Evolutionary conservation across 306 rosid genomes (phyloP).

Genomic region (Urtica urens): DNA sequence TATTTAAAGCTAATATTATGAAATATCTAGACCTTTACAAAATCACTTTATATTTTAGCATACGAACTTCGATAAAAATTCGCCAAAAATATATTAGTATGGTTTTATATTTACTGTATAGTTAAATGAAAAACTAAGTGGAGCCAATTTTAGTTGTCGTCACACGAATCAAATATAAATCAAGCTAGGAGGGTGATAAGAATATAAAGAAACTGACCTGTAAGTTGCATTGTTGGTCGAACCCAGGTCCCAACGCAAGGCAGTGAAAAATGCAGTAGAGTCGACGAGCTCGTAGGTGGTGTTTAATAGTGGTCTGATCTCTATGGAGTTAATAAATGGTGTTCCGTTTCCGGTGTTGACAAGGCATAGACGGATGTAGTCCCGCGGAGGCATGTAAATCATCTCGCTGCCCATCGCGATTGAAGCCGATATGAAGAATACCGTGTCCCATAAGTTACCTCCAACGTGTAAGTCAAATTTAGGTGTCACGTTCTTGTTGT

Average conservation of each 20-base stretch:
- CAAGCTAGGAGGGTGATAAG: too few relatives aligned
- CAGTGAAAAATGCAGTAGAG: background rate
- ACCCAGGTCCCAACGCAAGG: background rate
- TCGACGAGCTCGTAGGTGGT: background rate
- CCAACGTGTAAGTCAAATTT: slow-evolving; percentile 39
- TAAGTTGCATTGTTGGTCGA: background rate
- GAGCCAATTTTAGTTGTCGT: too few relatives aligned
- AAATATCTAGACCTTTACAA: too few relatives aligned
- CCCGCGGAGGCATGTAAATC: slow-evolving; percentile 3
- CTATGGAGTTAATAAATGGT: slow-evolving; percentile 7
- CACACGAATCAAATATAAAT: too few relatives aligned
- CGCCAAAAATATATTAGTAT: too few relatives aligned
- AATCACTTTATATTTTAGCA: too few relatives aligned
- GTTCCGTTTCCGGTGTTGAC: background rate
- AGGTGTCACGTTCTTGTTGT: slow-evolving; percentile 16
- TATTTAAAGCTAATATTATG: too few relatives aligned
- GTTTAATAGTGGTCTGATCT: background rate
- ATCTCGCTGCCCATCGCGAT: slow-evolving; percentile 14
- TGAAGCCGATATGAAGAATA: background rate
- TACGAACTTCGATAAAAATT: too few relatives aligned
- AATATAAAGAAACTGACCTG: too few relatives aligned
- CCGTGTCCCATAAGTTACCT: slow-evolving; percentile 22
- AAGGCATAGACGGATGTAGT: slow-evolving; percentile 6
- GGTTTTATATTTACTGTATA: too few relatives aligned
- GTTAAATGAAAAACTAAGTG: too few relatives aligned